Conservation (phyloP, 345 rosid species). For the Abelmoschus esculentus region DNA sequence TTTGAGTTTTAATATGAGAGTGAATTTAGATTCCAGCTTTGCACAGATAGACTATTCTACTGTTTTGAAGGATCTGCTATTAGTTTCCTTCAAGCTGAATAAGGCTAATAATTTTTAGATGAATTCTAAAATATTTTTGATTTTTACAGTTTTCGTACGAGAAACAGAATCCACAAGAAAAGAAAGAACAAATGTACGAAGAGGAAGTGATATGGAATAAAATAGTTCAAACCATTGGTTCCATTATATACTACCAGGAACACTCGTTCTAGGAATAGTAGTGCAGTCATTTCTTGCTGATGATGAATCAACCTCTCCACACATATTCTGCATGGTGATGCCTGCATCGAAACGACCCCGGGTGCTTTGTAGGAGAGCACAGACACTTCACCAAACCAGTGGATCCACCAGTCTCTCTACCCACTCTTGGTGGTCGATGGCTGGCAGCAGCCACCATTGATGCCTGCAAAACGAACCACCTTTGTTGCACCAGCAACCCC, state of each 20-base stretch:
- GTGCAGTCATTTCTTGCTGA: constrained; percentile 20
- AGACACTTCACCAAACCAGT: too few relatives aligned
- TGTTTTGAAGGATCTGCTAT: neutral
- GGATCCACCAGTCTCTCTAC: too few relatives aligned
- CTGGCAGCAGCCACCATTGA: too few relatives aligned
- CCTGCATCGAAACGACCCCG: too few relatives aligned
- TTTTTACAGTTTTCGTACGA: neutral
- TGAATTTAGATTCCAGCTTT: neutral
- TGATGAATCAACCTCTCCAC: too few relatives aligned
- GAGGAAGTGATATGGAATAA: neutral
- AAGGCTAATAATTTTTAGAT: neutral
- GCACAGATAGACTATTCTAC: neutral
- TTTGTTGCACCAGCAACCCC: neutral
- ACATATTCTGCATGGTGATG: constrained; percentile 30
- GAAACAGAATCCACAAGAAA: neutral
- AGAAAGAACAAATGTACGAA: neutral
- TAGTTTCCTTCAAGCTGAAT: neutral
- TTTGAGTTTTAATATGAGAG: neutral
- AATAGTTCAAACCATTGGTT: neutral
- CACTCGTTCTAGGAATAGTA: neutral
- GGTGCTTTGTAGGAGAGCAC: too few relatives aligned
- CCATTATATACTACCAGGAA: neutral
- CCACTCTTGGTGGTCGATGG: too few relatives aligned
- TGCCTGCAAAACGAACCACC: too few relatives aligned
- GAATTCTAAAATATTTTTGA: neutral